Base-by-base conservation (phyloP, 148 eudicot species). In the Linanthus parryae region DNA sequence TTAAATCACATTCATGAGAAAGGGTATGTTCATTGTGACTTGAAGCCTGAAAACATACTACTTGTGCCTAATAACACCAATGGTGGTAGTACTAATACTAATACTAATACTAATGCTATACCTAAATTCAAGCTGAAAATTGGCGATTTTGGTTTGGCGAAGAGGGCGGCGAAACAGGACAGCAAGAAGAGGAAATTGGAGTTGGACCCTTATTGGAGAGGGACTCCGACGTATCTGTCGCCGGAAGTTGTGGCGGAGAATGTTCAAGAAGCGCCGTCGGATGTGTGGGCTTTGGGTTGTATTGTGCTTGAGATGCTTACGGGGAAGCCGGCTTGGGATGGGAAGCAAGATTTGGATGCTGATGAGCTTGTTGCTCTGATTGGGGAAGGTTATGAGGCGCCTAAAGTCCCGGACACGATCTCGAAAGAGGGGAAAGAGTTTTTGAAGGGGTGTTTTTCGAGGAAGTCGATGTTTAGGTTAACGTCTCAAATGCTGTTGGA, bases 281-380 rank as follows among this genome's bases (percentile, higher is more conserved):
- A 76, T 72, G 57, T 76, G 20, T 76, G 81, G 81, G 81, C 71
- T 11, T 25, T 76, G 54, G 81, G 81, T 12, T 76, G 81, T 21
- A 47, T 61, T 21, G 77, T 76, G 30, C 62, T 76, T 29, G 81
- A 76, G 66, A 68, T 76, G 81, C 25, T 76, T 13, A 72, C 81
- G 0, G 81, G 77, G 12, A 57, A 57, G 28, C 65, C 77, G 14
- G 52, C 55, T 0, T 72, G 81, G 81, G 62, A 38, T 43, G 22
- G 52, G 38, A 41, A 26, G n/a, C 10, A 30, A 7, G 68, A 56
- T 38, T 29, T 38, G 41, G 59, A 45, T 40, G 51, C 48, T 5
- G 64, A 71, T 15, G 59, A 28, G n/a, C 18, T 75, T 33, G 8
- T 71, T 0, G 6, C 14, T 15, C 16, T 14, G 50, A 60, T 75